These are phyloP conservation scores for Polytrichum formosum DNA, from an alignment of 225 moss, liverwort and hornwort genomes.

Conservation along the genomic window DNA sequence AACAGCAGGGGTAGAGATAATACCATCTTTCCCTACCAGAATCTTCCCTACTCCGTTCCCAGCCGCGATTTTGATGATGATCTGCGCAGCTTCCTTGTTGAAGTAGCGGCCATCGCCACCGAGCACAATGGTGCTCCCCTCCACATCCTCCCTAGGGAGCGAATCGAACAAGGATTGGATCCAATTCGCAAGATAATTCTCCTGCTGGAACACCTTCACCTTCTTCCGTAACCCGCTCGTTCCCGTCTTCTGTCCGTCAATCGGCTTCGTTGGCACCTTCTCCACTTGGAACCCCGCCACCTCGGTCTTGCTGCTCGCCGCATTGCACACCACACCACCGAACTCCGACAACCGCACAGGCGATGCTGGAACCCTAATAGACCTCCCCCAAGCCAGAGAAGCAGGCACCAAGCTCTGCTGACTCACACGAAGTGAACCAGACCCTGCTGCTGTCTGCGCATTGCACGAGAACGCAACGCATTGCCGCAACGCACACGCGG, in stretches of 20 bases:
- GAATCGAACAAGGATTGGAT: slow-evolving; percentile 93
- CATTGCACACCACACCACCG: slow-evolving; percentile 6
- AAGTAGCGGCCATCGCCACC: slow-evolving; percentile 97
- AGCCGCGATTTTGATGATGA: slow-evolving; percentile 91
- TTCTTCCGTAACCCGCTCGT: slow-evolving; percentile 91
- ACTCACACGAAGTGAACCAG: too few species aligned
- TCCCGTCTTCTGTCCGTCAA: slow-evolving; percentile 95
- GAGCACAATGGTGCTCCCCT: slow-evolving; percentile 83
- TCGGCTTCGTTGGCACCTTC: slow-evolving; percentile 66
- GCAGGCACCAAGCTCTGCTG: too few species aligned
- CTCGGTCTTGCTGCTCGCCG: slow-evolving; percentile 44
- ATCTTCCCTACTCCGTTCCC: slow-evolving; percentile 87
- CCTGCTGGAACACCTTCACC: slow-evolving; percentile 85
- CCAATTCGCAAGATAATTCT: slow-evolving; percentile 94
- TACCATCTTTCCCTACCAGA: slow-evolving; percentile 72
- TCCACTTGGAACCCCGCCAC: slow-evolving; percentile 33
- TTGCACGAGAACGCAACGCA: too few species aligned
- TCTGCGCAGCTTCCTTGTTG: slow-evolving; percentile 88
- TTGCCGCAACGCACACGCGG: too few species aligned
- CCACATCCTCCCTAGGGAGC: slow-evolving; percentile 64
- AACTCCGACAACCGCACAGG: too few species aligned
- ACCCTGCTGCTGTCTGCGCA: too few species aligned
- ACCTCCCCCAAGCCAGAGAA: too few species aligned
- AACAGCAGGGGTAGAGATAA: slow-evolving; percentile 87
- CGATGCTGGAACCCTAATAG: too few species aligned